A percentile compares a stretch with the other conserved stretches of the same genome.
These are phyloP conservation scores for Phytophthora idaei DNA, from an alignment of 352 stramenopile species.

Conservation along the genomic window DNA sequence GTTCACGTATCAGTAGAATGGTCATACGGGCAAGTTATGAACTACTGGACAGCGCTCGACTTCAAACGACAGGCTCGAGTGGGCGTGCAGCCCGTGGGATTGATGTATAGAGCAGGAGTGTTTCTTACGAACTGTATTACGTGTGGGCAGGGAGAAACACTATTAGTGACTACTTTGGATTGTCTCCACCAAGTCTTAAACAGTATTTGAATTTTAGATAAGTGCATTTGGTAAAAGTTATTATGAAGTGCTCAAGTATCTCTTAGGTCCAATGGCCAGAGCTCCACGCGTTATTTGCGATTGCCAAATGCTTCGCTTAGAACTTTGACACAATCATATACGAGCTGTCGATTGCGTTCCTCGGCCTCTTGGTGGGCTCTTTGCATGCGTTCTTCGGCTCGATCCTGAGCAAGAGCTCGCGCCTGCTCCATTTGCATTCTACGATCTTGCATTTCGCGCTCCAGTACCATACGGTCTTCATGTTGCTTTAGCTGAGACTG, in stretches of 20 bases:
- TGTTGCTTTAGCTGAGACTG: no score
- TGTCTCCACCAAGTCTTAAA: background rate
- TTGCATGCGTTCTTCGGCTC: background rate
- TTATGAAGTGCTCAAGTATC: no score
- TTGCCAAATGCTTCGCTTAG: background rate
- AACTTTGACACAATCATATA: background rate
- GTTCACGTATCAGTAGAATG: constrained; percentile 3
- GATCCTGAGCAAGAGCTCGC: background rate
- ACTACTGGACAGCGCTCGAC: constrained; percentile 15
- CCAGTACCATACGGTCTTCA: background rate
- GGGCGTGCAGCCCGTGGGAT: background rate
- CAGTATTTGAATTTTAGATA: background rate
- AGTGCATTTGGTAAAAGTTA: background rate
- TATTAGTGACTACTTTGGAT: constrained; percentile 9
- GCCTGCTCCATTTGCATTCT: background rate
- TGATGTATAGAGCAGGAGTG: constrained; percentile 4
- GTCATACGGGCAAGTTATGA: constrained; percentile 9
- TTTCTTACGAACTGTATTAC: constrained; percentile 19
- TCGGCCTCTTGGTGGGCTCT: background rate
- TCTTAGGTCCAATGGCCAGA: no score
- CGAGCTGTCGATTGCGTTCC: background rate
- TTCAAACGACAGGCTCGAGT: background rate
- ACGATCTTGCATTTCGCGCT: background rate
- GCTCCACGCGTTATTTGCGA: background rate
- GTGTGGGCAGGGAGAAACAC: constrained; percentile 13